phyloP scores from a whole-genome alignment of 768 basidiomycete genomes.

The Botryobasidium botryosum region DNA sequence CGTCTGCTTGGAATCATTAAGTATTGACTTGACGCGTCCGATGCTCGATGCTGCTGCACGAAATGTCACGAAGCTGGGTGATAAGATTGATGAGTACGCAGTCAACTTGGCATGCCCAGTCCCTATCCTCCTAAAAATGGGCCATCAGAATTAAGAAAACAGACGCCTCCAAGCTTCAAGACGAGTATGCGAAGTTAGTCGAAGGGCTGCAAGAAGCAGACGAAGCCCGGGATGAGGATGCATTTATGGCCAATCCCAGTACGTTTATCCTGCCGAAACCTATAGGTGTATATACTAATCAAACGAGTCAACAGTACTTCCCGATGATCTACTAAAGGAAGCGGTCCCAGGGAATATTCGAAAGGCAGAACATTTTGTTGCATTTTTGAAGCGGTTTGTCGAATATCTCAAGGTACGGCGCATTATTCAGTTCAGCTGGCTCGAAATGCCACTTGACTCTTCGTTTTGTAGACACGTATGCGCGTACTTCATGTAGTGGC shows the following conservation, averaged over 20 bases:
- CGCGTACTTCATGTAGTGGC: conserved; percentile 98
- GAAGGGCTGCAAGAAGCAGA: conserved; percentile 77
- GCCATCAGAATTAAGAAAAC: conserved; percentile 76
- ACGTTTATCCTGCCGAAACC: conserved; percentile 12
- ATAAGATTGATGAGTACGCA: conserved; percentile 87
- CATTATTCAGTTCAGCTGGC: background rate
- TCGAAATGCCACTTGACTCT: background rate
- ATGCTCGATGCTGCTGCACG: conserved; percentile 92
- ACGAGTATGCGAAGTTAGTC: conserved; percentile 91
- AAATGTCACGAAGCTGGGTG: conserved; percentile 69
- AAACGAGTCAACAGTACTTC: conserved; percentile 40
- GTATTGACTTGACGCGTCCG: conserved; percentile 90
- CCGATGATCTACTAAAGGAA: conserved; percentile 87
- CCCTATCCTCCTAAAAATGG: background rate
- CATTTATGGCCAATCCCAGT: conserved; percentile 83
- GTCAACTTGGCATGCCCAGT: background rate
- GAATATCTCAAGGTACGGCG: conserved; percentile 85
- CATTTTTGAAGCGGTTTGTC: conserved; percentile 93
- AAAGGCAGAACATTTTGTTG: conserved; percentile 97
- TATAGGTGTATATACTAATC: conserved; percentile 1
- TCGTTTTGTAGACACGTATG: conserved; percentile 67
- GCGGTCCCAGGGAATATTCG: conserved; percentile 96
- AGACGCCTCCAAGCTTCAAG: conserved; percentile 85
- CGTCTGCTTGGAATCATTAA: conserved; percentile 96
- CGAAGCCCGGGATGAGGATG: conserved; percentile 48